A percentile compares a stretch with the other conserved stretches of the same genome.
Conservation (phyloP, 2,329 filamentous ascomycete species). For the Westerdykella sp. region DNA sequence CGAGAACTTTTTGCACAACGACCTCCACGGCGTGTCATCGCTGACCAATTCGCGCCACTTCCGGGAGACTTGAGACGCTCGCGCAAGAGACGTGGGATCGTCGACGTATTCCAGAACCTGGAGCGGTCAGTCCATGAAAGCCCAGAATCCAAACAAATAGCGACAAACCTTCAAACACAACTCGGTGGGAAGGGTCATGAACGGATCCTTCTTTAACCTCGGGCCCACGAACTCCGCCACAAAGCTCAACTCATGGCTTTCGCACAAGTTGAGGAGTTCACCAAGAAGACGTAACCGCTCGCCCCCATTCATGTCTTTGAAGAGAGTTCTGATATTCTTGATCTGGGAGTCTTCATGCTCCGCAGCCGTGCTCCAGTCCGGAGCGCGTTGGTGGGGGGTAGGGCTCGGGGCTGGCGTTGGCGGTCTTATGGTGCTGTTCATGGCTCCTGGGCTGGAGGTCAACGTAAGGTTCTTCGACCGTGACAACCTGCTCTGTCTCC, state of each 20-base stretch:
- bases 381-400: conserved; percentile 56
- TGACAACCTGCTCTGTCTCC: conserved; percentile 37
- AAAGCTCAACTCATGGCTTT: conserved; percentile 90
- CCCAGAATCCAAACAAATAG: not conserved
- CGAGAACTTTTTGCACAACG: conserved; percentile 90
- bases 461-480: conserved; percentile 20
- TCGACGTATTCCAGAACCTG: conserved; percentile 95
- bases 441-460: not conserved
- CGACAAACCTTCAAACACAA: conserved; percentile 76
- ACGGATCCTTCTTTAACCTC: conserved; percentile 90
- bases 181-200: conserved; percentile 85
- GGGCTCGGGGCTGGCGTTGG: conserved; percentile 63
- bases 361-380: conserved; percentile 70
- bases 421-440: conserved; percentile 30
- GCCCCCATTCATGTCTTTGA: conserved; percentile 67
- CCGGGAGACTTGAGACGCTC: conserved; percentile 91
- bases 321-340: conserved; percentile 71
- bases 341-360: conserved; percentile 80
- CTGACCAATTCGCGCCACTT: conserved; percentile 89
- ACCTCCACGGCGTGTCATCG: conserved; percentile 98
- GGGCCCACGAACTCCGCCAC: conserved; percentile 95
- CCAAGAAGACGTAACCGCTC: conserved; percentile 77
- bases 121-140: not conserved
- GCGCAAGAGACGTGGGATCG: conserved; percentile 85
- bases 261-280: conserved; percentile 87